Conservation (phyloP, 139 green algal species). For the Astrephomene gubernaculifera region DNA sequence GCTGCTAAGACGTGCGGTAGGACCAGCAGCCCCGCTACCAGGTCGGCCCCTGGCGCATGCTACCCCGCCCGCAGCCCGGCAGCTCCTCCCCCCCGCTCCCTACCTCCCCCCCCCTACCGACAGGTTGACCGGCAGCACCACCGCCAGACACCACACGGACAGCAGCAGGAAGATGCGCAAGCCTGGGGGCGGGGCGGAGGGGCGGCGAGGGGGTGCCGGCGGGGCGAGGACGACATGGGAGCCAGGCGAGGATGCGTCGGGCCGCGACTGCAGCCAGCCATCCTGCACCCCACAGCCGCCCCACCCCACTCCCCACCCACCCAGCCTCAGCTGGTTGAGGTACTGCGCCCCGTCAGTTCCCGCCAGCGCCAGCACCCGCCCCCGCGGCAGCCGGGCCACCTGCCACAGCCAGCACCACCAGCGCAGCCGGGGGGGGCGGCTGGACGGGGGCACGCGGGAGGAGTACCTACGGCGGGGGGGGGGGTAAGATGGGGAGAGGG, state of each 20-base stretch:
- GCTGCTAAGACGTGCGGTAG: not conserved
- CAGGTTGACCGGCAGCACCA: constrained; percentile 67
- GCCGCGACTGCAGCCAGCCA: not conserved
- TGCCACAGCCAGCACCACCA: not conserved
- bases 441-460: not conserved
- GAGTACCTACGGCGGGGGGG: not conserved
- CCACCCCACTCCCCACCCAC: not conserved
- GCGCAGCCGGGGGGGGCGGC: not conserved
- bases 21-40: not conserved
- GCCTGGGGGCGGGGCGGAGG: not conserved
- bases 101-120: constrained; percentile 25
- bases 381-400: constrained; percentile 3
- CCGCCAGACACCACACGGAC: constrained; percentile 48
- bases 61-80: not conserved
- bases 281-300: not conserved
- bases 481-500: not conserved
- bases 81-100: not conserved
- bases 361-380: not conserved
- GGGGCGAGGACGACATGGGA: not conserved
- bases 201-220: not conserved
- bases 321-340: not conserved
- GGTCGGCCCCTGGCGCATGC: not conserved
- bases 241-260: not conserved
- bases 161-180: constrained; percentile 42
- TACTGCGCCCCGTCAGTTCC: constrained; percentile 1